Evolutionary conservation across 148 eudicot species (phyloP).

Genomic region (Vaccinium corymbosum): DNA sequence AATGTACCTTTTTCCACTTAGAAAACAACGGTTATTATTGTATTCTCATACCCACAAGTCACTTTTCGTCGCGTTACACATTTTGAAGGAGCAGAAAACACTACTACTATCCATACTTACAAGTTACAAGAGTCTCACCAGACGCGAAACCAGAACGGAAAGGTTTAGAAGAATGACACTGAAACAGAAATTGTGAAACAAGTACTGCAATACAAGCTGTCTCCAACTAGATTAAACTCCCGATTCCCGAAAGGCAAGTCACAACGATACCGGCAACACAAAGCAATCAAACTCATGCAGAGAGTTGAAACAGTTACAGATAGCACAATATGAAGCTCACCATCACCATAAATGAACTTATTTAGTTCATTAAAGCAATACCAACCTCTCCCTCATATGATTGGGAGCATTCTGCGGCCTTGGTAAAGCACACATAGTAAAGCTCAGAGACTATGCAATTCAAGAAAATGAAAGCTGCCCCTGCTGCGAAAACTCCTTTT

Average conservation of each 20-base stretch:
- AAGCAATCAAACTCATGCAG: neutral
- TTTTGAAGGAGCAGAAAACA: neutral
- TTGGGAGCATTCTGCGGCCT: slow-evolving; percentile 38
- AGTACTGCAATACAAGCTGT: slow-evolving; percentile 4
- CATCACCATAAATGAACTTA: slow-evolving; percentile 8
- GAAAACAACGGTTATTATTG: neutral
- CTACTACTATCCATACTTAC: no score
- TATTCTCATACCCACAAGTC: neutral
- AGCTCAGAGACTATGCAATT: slow-evolving; percentile 63
- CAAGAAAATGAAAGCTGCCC: slow-evolving; percentile 75
- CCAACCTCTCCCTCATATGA: slow-evolving; percentile 49
- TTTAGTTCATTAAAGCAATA: slow-evolving; percentile 41
- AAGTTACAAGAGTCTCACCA: neutral
- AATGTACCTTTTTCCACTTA: neutral
- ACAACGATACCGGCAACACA: neutral
- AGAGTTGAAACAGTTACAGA: neutral
- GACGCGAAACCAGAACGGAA: neutral
- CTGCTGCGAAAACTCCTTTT: slow-evolving; percentile 92
- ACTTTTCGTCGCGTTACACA: neutral
- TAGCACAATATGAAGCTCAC: neutral
- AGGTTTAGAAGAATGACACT: neutral
- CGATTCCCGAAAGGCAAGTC: neutral
- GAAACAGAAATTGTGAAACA: neutral
- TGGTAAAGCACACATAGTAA: slow-evolving; percentile 61
- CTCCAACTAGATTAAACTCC: neutral